Base-by-base conservation (phyloP, 2,329 filamentous ascomycete genomes). In the Lachnellula willkommii region DNA sequence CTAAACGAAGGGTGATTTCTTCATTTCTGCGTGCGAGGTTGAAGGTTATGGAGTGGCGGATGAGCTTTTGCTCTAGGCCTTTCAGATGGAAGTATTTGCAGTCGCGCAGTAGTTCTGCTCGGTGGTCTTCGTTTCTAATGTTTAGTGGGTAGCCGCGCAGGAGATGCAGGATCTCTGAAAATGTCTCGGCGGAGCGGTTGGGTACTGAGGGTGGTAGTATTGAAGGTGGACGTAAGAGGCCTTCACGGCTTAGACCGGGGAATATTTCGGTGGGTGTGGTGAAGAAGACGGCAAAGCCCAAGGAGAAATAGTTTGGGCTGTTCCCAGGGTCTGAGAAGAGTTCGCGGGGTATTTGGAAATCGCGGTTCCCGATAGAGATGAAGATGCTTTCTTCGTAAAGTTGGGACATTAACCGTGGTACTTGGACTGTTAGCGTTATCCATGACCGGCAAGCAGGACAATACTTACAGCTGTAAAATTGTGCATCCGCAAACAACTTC, bases 71-170 rank as follows among this genome's bases (percentile, higher is more conserved):
- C 73, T 97, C 93, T 0, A 96, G 75, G 0, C 90, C 91, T 68
- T 92, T 93, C 64, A 97, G 85, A 70, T 96, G 90, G 71, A 93
- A 96, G 71, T 96, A 97, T 52, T 89, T 85, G 60, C 90, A 94
- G 71, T 97, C 93, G 42, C 89, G 81, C 1, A 97, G 75, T 3
- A 97, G 79, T 56, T 88, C 83, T 22, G 82, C 78, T 17, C 93
- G 85, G 67, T 97, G 93, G 2, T 80, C 77, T 60, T 92, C 88
- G 69, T 85, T 80, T 52, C 84, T 80, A 57, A 96, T 89, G 22
- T 86, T 78, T 1, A 96, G 72, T 0, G 89, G 86, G 70, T 96
- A 96, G 4, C 93, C 93, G 52, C 89, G 83, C 4, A 96, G 77
- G 40, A 96, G 74, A 63, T 90, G 88, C 12, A 96, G 74, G 4